These are phyloP conservation scores for Fusarium sp. DNA, from an alignment of 2,329 filamentous ascomycete genomes.

Conservation along the genomic window DNA sequence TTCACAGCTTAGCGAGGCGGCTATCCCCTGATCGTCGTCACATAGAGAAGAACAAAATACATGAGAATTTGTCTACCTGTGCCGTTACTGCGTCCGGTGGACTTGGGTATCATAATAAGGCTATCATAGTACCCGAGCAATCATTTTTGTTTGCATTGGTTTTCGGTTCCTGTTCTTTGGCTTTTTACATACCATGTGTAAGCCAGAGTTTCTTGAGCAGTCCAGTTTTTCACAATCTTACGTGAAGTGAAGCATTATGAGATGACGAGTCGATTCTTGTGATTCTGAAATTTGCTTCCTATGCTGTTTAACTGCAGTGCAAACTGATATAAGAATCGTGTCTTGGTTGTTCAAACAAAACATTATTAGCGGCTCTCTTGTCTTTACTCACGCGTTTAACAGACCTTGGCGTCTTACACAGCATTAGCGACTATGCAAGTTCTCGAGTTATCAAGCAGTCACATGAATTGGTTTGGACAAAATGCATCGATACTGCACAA, in stretches of 20 bases:
- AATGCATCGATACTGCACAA: too few relatives aligned
- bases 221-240: background rate
- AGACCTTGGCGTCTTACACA: background rate
- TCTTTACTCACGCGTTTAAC: background rate
- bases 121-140: too few relatives aligned
- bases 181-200: background rate
- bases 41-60: background rate
- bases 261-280: background rate
- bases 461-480: background rate
- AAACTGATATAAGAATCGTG: background rate
- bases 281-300: background rate
- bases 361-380: background rate
- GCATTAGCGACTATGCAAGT: background rate
- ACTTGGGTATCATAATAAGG: background rate
- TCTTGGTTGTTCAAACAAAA: background rate
- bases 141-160: background rate
- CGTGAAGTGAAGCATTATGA: background rate
- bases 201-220: background rate
- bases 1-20: constrained; percentile 7
- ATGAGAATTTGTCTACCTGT: background rate
- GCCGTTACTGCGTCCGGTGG: background rate
- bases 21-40: constrained; percentile 4
- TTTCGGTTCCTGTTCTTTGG: background rate
- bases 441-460: background rate
- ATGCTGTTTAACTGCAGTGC: too few relatives aligned